Evolutionary conservation across 2,329 filamentous ascomycete genomes (phyloP).

Genomic region (Cladosporium sp.): DNA sequence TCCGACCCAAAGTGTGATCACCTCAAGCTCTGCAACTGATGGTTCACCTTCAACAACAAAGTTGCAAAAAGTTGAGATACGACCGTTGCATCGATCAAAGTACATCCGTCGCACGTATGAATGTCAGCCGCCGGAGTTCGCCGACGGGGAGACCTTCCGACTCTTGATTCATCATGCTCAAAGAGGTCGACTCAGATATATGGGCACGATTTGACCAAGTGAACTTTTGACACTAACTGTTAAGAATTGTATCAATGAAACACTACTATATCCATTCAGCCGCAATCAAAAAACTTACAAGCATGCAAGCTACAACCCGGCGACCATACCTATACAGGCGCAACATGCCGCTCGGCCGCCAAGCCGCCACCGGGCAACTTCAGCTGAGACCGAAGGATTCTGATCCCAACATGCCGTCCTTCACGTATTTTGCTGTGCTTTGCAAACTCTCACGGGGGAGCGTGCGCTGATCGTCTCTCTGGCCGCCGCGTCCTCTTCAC

Average conservation of each 20-base stretch:
- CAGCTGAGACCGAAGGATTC: background rate
- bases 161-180: background rate
- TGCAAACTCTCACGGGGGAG: background rate
- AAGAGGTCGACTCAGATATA: background rate
- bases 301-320: background rate
- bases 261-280: background rate
- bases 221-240: background rate
- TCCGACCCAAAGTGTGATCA: background rate
- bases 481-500: background rate
- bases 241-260: background rate
- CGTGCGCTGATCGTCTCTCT: background rate
- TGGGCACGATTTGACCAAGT: background rate
- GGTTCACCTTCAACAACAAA: background rate
- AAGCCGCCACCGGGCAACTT: conserved; percentile 2
- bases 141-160: background rate
- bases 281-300: background rate
- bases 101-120: background rate
- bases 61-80: background rate
- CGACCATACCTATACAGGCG: background rate
- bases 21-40: background rate
- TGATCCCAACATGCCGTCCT: background rate
- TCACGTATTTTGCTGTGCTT: background rate
- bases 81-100: background rate
- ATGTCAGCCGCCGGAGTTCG: background rate
- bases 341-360: background rate